Conservation (phyloP, 345 rosid genomes). For the Moringa oleifera region DNA sequence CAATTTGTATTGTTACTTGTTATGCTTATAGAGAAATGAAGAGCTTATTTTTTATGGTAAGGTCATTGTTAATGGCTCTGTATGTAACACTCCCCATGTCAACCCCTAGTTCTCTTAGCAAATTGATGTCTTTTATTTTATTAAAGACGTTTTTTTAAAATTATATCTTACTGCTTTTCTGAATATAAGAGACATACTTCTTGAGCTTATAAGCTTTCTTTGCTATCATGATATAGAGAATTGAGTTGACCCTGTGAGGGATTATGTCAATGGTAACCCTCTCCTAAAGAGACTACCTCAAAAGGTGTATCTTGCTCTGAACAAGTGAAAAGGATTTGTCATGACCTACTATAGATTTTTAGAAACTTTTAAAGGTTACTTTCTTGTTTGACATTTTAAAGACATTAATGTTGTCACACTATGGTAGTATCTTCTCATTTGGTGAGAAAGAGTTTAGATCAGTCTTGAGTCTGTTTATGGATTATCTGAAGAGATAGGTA, state of each 20-base stretch:
- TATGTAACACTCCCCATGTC: slow-evolving; percentile 82
- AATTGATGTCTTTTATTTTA: not conserved
- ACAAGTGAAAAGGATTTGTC: slow-evolving; percentile 96
- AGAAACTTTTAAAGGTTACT: slow-evolving; percentile 9
- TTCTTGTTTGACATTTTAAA: slow-evolving; percentile 1
- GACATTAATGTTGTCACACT: slow-evolving; percentile 10
- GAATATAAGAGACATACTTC: not conserved
- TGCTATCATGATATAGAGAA: slow-evolving; percentile 48
- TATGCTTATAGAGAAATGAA: slow-evolving; percentile 39
- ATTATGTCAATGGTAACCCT: slow-evolving; percentile 92
- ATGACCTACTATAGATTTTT: not conserved
- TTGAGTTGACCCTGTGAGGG: slow-evolving; percentile 77
- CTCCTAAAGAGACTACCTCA: slow-evolving; percentile 86
- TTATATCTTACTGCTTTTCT: not conserved
- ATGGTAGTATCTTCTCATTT: slow-evolving; percentile 78
- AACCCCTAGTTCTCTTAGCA: slow-evolving; percentile 1
- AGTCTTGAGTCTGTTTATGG: slow-evolving; percentile 63
- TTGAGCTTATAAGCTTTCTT: not conserved
- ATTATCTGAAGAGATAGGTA: slow-evolving; percentile 73
- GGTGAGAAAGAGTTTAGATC: slow-evolving; percentile 79
- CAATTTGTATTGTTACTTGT: not conserved
- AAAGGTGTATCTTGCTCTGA: slow-evolving; percentile 78
- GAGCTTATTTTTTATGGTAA: slow-evolving; percentile 79
- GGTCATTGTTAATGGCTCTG: slow-evolving; percentile 83
- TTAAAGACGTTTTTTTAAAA: not conserved